Percentiles rank a stretch among this genome's conserved stretches.
These are phyloP conservation scores for Scheffersomyces stipitis DNA, from an alignment of 805 yeast species.

Conservation along the genomic window DNA sequence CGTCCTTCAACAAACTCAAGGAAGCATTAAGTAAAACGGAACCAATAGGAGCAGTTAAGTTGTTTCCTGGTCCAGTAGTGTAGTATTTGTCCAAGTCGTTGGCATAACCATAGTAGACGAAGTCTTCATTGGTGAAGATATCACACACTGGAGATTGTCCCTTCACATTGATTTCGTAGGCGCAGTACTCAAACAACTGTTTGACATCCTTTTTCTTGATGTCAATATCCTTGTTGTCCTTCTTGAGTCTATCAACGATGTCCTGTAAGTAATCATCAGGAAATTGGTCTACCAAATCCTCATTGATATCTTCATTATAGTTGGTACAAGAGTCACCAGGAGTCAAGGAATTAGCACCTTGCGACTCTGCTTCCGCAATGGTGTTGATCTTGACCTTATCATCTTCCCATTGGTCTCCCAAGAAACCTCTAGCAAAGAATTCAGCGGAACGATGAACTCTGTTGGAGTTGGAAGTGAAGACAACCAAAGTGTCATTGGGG, in stretches of 20 bases:
- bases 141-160: constrained; percentile 70
- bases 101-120: constrained; percentile 59
- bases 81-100: constrained; percentile 62
- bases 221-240: constrained; percentile 55
- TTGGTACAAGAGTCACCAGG: constrained; percentile 22
- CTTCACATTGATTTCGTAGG: constrained; percentile 68
- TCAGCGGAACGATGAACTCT: constrained; percentile 57
- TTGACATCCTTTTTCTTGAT: constrained; percentile 53
- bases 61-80: constrained; percentile 62
- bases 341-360: constrained; percentile 30
- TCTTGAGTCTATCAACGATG: constrained; percentile 59
- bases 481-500: constrained; percentile 36
- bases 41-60: constrained; percentile 58
- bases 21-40: constrained; percentile 52
- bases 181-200: constrained; percentile 62
- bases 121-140: constrained; percentile 67
- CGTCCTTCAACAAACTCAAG: constrained; percentile 47
- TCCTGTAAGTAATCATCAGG: constrained; percentile 45
- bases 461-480: constrained; percentile 56
- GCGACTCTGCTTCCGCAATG: constrained; percentile 42
- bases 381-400: constrained; percentile 33
- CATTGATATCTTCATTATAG: constrained; percentile 15
- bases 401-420: constrained; percentile 42
- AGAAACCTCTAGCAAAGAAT: constrained; percentile 60
- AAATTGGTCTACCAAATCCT: constrained; percentile 17